A percentile compares a stretch with the other conserved stretches of the same genome.
phyloP scores from a whole-genome alignment of 129 eudicot genomes.

The Tagetes patula region DNA sequence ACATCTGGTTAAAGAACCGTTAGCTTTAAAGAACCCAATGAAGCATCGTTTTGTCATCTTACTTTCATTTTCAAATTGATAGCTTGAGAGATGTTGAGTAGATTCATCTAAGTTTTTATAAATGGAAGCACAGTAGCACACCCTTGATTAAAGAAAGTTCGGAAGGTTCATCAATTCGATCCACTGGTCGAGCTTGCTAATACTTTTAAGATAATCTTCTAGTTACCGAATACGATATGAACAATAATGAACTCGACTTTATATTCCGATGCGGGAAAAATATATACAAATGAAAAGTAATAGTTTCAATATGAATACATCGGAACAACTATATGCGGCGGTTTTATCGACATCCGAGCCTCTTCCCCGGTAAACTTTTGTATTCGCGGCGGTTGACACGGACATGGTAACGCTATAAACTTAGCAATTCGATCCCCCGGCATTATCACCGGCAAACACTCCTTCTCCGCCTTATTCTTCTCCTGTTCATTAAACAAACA shows the following conservation, averaged over 20 bases:
- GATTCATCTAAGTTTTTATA: no score
- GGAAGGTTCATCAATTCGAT: no score
- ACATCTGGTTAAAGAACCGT: no score
- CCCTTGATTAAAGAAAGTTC: no score
- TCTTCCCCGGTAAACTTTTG: constrained; percentile 29
- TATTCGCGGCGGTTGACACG: constrained; percentile 54
- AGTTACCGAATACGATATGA: background rate
- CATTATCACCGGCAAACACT: constrained; percentile 81
- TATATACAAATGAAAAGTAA: constrained; percentile 21
- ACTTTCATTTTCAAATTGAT: no score
- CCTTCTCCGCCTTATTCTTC: constrained; percentile 32
- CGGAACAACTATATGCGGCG: constrained; percentile 62
- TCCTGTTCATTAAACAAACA: constrained; percentile 30
- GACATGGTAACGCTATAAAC: constrained; percentile 94
- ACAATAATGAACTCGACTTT: background rate
- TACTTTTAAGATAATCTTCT: no score
- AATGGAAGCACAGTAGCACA: no score
- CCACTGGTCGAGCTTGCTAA: no score
- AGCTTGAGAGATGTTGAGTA: no score
- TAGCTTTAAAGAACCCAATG: no score
- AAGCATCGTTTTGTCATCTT: no score
- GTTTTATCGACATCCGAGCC: constrained; percentile 49
- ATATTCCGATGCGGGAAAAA: constrained; percentile 1
- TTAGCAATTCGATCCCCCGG: constrained; percentile 78
- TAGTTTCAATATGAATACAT: constrained; percentile 34